phyloP scores from a whole-genome alignment of 257 asterid genomes.

The Nemophila menziesii region DNA sequence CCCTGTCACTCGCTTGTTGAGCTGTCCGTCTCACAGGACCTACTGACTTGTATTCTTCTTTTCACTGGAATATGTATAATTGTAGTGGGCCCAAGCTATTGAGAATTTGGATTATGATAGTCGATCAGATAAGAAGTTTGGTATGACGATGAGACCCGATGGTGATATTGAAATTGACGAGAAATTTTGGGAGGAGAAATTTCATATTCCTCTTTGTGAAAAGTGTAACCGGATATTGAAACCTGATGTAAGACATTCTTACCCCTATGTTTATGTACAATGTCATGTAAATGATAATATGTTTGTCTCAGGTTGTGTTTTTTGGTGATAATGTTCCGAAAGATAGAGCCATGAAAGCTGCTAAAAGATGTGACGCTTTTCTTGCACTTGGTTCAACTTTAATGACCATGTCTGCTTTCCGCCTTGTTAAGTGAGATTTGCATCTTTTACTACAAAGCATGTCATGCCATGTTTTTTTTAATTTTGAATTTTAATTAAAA shows the following conservation, averaged over 20 bases:
- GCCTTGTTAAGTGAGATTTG: constrained; percentile 70
- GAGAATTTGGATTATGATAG: constrained; percentile 86
- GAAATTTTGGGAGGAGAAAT: constrained; percentile 96
- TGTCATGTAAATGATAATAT: too few relatives aligned
- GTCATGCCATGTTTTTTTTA: too few relatives aligned
- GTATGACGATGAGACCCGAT: constrained; percentile 94
- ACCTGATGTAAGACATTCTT: constrained; percentile 66
- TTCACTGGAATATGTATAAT: background rate
- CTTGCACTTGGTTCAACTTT: constrained; percentile 89
- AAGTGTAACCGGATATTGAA: constrained; percentile 65
- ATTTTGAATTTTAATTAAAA: too few relatives aligned
- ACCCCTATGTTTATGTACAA: background rate
- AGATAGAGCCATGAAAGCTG: constrained; percentile 81
- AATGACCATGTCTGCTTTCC: constrained; percentile 99
- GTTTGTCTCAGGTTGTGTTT: constrained; percentile 75
- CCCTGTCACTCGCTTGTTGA: too few relatives aligned
- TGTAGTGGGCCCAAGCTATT: constrained; percentile 98
- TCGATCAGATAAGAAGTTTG: constrained; percentile 81
- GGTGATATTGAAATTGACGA: constrained; percentile 96
- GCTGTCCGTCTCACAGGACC: too few relatives aligned
- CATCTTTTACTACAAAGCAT: background rate
- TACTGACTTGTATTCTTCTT: too few relatives aligned
- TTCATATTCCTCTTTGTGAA: constrained; percentile 62
- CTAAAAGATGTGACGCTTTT: constrained; percentile 79
- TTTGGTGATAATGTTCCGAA: constrained; percentile 94